phyloP scores from a whole-genome alignment of 2,329 filamentous ascomycete genomes.

The Penicillium sp. region DNA sequence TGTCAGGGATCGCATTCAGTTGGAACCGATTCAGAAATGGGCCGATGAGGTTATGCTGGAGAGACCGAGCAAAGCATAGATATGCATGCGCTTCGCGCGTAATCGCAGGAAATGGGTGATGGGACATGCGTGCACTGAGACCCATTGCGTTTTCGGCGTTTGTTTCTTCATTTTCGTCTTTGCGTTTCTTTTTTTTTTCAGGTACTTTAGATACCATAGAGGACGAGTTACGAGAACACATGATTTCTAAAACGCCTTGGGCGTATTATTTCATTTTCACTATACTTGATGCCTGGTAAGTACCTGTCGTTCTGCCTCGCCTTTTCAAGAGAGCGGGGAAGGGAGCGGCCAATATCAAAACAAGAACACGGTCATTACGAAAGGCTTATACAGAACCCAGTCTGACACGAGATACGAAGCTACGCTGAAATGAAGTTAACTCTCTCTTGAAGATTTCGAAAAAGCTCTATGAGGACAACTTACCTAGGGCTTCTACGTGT shows the following conservation, averaged over 20 bases:
- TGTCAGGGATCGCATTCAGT: slow-evolving; percentile 60
- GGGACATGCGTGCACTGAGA: neutral
- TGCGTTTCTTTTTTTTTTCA: neutral
- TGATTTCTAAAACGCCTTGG: slow-evolving; percentile 4
- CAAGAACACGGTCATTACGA: neutral
- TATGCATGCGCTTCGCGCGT: neutral
- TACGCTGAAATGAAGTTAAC: neutral
- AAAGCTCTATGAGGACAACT: neutral
- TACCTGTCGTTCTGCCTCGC: neutral
- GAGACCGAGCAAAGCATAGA: slow-evolving; percentile 53
- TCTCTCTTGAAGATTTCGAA: neutral
- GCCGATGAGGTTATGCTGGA: slow-evolving; percentile 72
- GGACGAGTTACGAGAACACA: slow-evolving; percentile 14
- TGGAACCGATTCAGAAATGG: slow-evolving; percentile 80
- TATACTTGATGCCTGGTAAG: neutral
- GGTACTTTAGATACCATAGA: slow-evolving; percentile 20
- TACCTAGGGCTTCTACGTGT: neutral
- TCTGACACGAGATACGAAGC: neutral
- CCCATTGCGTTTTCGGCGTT: slow-evolving; percentile 14
- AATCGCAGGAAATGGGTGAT: neutral
- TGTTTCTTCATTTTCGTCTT: slow-evolving; percentile 5
- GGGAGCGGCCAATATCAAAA: neutral
- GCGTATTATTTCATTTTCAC: neutral
- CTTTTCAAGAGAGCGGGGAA: neutral
- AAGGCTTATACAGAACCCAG: neutral